Evolutionary conservation across 1,139 yeast genomes (phyloP), one percentile per base, ranked within the genome.

Genomic region (Neolecta irregularis): DNA sequence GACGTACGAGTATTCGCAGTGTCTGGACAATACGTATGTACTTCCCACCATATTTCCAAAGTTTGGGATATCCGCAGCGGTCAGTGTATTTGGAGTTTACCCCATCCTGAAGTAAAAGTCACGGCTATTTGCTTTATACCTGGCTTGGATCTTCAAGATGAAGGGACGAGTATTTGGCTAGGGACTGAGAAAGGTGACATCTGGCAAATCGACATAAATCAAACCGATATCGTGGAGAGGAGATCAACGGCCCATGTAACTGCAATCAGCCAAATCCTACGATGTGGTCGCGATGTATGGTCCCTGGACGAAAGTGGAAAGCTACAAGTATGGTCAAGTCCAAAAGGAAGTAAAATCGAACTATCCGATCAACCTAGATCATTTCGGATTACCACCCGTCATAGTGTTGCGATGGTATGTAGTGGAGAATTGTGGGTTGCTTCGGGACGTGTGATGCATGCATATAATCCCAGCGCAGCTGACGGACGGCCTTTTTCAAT

Each of bases 221-320:
- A 39, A 12, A 38, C 39, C 7, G 35, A 35, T 6, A 41, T 48
- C 5, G 37, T 40, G 7, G 44, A 41, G 25, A 49, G 47, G 24
- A 47, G 58, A 5, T 28, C 46, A 4, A 52, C 53, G 19, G 49
- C 47, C 18, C 61, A 57, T 39, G 35, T 44, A 31, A 38, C 51
- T 2, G 45, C 58, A 1, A 38, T 57, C 5, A 50, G 49, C 4
- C 44, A 45, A 8, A 54, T 56, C 11, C 46, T 46, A 26, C 37
- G 48, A 3, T 44, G 45, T 7, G 46, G 46, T 6, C 36, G 41
- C 12, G 48, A 45, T 7, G 42, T 55, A 35, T 58, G 61, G 59
- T 53, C 62, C 1, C 32, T 61, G 32, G 58, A 61, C 31, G 60
- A 55, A 3, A 62, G 57, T 24, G 65, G 65, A 1, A 55, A 56